Base-by-base conservation (phyloP, 2,329 filamentous ascomycete genomes). In the Triangularia verruculosa region DNA sequence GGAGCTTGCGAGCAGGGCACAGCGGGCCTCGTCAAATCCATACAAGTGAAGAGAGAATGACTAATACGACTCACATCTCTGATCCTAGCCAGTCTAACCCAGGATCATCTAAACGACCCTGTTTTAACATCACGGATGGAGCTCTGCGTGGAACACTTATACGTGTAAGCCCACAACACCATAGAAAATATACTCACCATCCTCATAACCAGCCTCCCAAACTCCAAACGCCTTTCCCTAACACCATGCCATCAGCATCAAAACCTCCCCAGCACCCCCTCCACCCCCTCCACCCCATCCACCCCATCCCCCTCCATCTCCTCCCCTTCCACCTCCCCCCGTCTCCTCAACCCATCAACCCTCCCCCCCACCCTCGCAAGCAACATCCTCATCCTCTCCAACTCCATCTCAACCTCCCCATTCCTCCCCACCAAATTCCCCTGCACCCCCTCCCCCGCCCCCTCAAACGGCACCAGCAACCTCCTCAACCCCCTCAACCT, bases 371-470 rank as follows among this genome's bases (percentile, higher is more conserved):
- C 86, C 25, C 87, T 79, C 0, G 82, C 81, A 61, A 89, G 78
- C 66, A 92, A 74, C 67, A 87, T 79, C 32, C 87, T 82, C 82
- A 89, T 90, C 66, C 82, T 83, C 73, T 87, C 84, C 61, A 92
- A 77, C 75, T 92, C 89, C 60, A 78, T 78, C 72, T 89, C 88
- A 9, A 92, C 74, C 56, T 86, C 82, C 1, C 87, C 86, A 71
- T 89, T 84, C 30, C 84, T 83, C 58, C 86, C 88, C 1, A 89
- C 80, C 3, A 92, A 74, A 72, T 91, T 91, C 63, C 85, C 82
- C 73, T 92, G 89, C 6, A 89, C 76, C 7, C 75, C 69, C 66
- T 68, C 76, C 68, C 70, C 75, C 32, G 3, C 72, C 70, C n/a
- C 62, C 59, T 66, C 15, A 20, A 89, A 84, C 77, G 72, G 85